A percentile compares a stretch with the other conserved stretches of the same genome.
phyloP scores from a whole-genome alignment of 208 protist species.

The Trichomonas tenax region DNA sequence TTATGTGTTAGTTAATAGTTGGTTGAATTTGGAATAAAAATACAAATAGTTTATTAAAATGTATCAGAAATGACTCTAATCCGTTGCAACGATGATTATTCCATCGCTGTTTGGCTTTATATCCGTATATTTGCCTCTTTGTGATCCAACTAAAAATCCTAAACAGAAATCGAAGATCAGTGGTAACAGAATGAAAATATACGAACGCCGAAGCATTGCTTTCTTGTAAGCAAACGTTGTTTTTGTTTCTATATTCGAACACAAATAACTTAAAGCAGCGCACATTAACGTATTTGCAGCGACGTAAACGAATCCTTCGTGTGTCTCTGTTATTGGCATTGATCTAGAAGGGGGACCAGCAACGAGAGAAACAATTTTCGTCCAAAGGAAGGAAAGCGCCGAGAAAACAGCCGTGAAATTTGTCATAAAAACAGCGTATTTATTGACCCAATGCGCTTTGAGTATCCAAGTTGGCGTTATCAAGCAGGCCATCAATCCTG shows the following conservation, averaged over 20 bases:
- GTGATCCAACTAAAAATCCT: background rate
- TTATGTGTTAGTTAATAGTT: no score
- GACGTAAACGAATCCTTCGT: background rate
- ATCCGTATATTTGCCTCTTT: background rate
- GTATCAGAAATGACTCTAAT: no score
- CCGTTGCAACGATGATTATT: background rate
- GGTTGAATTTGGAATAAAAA: no score
- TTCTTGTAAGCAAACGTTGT: background rate
- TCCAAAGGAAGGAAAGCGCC: background rate
- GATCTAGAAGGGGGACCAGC: background rate
- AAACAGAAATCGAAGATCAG: background rate
- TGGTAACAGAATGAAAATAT: background rate
- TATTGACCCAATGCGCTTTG: background rate
- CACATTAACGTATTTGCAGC: background rate
- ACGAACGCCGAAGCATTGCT: background rate
- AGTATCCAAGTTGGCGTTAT: background rate
- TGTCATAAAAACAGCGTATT: background rate
- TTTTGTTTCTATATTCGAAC: background rate
- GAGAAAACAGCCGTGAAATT: background rate
- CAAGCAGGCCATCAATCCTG: background rate
- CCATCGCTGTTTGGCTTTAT: background rate
- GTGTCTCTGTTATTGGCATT: background rate
- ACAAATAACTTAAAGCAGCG: background rate
- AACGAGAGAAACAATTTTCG: background rate
- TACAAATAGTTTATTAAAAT: no score